Base-by-base conservation (phyloP, 176 grass and related monocot genomes). In the Aegilops longissima region DNA sequence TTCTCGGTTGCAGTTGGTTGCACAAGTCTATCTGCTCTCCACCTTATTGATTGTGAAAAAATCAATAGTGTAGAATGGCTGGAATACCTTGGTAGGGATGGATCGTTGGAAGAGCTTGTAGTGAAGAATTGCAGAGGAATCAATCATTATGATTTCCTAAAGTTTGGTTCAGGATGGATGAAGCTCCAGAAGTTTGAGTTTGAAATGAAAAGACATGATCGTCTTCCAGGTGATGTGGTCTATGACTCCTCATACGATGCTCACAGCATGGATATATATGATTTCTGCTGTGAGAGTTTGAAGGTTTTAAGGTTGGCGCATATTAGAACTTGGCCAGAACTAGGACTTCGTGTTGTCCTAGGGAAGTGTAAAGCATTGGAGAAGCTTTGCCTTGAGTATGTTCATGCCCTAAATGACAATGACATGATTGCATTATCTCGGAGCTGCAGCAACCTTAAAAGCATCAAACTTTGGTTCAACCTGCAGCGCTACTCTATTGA, bases 161-260 rank as follows among this genome's bases (percentile, higher is more conserved):
- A 73, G 71, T 27, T 73, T 27, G 39, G 71, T 27, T 73, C 71
- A 25, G 71, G 71, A 23, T 73, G 71, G 71, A 73, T 73, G 71
- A 73, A 45, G 71, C 71, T 73, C 39, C n/a, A 73, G 39, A 73
- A 73, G 71, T 73, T 73, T 73, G 70, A 44, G 70, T 73, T 73
- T 44, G 36, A 42, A 9, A 42, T 21, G 4, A 5, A 49, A 44
- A 73, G 12, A 8, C 13, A 14, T 73, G 21, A 73, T 73, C 2
- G 2, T 73, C 2, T 73, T 73, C 5, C 36, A 40, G 2, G 70
- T 73, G 20, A 20, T 42, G n/a, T 14, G 21, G 20, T 45, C 38
- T 73, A 14, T 45, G 70, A 73, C 39, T 24, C 70, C n/a, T 73
- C 1, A 5, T 73, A 73, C 39, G 36, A 73, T 73, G 70, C 70